Evolutionary conservation across 2,329 filamentous ascomycete species (phyloP), one percentile per base, ranked within the genome.

Genomic region (Fusarium sp.): DNA sequence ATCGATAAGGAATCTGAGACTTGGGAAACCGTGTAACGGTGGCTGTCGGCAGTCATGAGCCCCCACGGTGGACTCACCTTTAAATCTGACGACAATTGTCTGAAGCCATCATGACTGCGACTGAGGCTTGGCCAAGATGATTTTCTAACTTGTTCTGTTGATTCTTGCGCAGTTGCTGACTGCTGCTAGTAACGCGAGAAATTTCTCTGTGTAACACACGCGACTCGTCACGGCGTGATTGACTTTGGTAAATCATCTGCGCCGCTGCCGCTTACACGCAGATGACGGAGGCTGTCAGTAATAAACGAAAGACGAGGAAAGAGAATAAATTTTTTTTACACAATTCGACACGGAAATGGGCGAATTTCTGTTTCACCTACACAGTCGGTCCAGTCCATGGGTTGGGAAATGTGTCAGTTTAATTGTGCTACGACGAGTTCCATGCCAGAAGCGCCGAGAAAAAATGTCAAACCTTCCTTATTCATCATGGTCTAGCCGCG

Each of bases 1-100:
- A 75, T 75, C 73, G 71, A 75, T 74, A 73, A 70, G 68, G 52
- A 41, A 12, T 31, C 48, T 37, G 30, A 18, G 41, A 46, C 12
- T 37, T 30, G 64, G 48, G 18, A 30, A 36, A n/a, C 43, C 27
- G 28, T 43, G 30, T 36, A 44, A 37, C 52, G 12, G 58, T 66
- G 62, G 62, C 65, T 66, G 36, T 56, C 16, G 39, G 13, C 52
- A 53, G 51, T 50, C 27, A 56, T 62, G 37, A 55, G 43, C 47
- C 39, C 50, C 56, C 30, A 58, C 48, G 39, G 52, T 23, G 36
- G 34, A 37, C 34, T 60, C 28, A 28, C 16, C 23, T 63, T 61
- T 39, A 46, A 47, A 50, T 43, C 16, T 57, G 51, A 59, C 34
- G 46, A 48, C 39, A 57, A 55, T 28, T 13, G 31, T 39, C n/a